phyloP scores from a whole-genome alignment of 306 rosid species.

The Dicorynia guianensis region DNA sequence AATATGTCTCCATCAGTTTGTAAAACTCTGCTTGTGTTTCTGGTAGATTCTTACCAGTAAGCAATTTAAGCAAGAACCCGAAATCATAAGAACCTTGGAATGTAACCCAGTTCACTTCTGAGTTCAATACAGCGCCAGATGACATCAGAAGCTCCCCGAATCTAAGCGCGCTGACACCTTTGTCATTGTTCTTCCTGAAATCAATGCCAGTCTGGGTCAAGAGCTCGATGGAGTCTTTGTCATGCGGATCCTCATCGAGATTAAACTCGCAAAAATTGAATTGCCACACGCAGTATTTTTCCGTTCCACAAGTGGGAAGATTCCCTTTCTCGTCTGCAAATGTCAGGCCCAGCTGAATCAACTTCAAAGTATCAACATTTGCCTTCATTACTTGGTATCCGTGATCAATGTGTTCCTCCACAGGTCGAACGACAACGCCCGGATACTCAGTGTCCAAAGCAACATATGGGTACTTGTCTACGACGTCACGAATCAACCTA shows the following conservation, averaged over 20 bases:
- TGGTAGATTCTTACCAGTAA: constrained; percentile 42
- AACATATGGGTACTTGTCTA: constrained; percentile 45
- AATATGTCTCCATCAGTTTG: constrained; percentile 31
- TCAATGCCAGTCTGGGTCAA: constrained; percentile 46
- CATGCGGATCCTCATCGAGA: constrained; percentile 33
- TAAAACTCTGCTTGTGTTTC: constrained; percentile 39
- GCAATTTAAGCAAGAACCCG: constrained; percentile 53
- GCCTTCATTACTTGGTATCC: constrained; percentile 42
- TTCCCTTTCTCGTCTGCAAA: constrained; percentile 53
- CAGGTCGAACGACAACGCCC: constrained; percentile 30
- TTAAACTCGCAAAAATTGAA: constrained; percentile 54
- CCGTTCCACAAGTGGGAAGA: constrained; percentile 54
- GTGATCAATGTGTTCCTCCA: constrained; percentile 39
- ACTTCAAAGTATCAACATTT: constrained; percentile 50
- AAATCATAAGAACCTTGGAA: constrained; percentile 57
- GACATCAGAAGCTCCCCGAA: constrained; percentile 46
- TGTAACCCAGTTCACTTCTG: constrained; percentile 43
- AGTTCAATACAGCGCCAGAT: constrained; percentile 45
- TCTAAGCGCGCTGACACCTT: constrained; percentile 40
- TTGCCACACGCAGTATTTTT: constrained; percentile 53
- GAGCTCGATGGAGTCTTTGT: constrained; percentile 42
- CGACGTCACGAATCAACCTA: constrained; percentile 37
- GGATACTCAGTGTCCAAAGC: constrained; percentile 62
- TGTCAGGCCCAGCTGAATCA: constrained; percentile 57
- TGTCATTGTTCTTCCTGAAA: constrained; percentile 52